Conservation (phyloP, 2,329 filamentous ascomycete species). For the Alternaria novae-zelandiae region DNA sequence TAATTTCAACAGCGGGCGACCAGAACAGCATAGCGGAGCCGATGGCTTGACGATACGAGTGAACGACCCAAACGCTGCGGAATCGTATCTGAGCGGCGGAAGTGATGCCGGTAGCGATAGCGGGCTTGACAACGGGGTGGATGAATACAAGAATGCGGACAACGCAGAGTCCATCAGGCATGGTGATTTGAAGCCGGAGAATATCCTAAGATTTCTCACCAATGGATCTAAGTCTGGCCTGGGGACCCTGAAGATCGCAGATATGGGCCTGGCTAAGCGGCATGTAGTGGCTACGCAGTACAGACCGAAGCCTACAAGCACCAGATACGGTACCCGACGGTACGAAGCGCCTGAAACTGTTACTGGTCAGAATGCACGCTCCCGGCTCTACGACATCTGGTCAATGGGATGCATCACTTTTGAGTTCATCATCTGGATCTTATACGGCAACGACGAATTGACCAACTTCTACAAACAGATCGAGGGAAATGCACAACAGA, state of each 20-base stretch:
- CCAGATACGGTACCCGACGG: slow-evolving; percentile 14
- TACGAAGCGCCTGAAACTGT: slow-evolving; percentile 25
- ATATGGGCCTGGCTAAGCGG: slow-evolving; percentile 20
- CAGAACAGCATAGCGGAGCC: neutral
- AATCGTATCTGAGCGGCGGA: neutral
- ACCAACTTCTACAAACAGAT: slow-evolving; percentile 4
- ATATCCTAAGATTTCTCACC: slow-evolving; percentile 23
- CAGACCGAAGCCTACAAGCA: neutral
- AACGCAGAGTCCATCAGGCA: slow-evolving; percentile 14
- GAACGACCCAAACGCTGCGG: neutral
- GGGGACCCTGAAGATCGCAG: slow-evolving; percentile 23
- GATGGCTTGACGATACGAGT: neutral
- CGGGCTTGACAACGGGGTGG: neutral
- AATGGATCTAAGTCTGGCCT: neutral
- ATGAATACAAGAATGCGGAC: neutral
- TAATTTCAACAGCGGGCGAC: neutral
- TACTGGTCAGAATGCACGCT: neutral
- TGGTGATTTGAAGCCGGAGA: slow-evolving; percentile 34
- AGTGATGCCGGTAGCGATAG: neutral
- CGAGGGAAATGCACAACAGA: neutral
- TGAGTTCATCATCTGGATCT: slow-evolving; percentile 32
- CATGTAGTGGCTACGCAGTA: slow-evolving; percentile 8
- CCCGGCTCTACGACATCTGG: slow-evolving; percentile 32
- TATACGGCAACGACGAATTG: slow-evolving; percentile 21
- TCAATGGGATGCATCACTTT: slow-evolving; percentile 36